Percentiles rank a stretch among this genome's conserved stretches.
phyloP scores from a whole-genome alignment of 768 basidiomycete species.

The Mycena galopus region DNA sequence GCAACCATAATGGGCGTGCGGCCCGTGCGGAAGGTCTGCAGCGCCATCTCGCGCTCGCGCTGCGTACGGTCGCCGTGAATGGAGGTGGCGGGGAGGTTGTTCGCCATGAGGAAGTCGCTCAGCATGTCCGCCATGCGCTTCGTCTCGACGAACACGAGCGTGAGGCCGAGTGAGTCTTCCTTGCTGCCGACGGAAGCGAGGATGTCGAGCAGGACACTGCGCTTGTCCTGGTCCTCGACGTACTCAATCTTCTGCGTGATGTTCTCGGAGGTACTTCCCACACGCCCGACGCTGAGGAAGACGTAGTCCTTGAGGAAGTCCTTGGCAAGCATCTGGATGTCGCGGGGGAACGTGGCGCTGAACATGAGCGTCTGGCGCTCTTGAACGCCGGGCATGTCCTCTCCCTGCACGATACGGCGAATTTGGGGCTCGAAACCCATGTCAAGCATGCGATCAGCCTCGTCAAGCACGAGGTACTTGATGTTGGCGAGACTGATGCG shows the following conservation, averaged over 20 bases:
- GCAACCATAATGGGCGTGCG: conserved; percentile 97
- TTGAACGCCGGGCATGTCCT: conserved; percentile 95
- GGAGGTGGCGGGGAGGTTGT: conserved; percentile 90
- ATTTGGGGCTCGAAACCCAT: conserved; percentile 99
- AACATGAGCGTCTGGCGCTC: conserved; percentile 99
- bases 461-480: conserved; percentile 97
- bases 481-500: conserved; percentile 96
- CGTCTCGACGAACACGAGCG: conserved; percentile 98
- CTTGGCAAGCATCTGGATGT: conserved; percentile 96
- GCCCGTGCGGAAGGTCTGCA: conserved; percentile 95
- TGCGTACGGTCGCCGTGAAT: conserved; percentile 99
- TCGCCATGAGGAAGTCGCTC: conserved; percentile 91
- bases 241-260: conserved; percentile 99
- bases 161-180: conserved; percentile 72
- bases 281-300: conserved; percentile 98
- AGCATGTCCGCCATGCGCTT: conserved; percentile 99
- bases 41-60: conserved; percentile 95
- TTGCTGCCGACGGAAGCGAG: conserved; percentile 78
- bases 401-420: conserved; percentile 95
- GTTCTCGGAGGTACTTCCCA: conserved; percentile 98
- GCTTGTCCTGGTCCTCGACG: conserved; percentile 97
- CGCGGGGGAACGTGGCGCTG: conserved; percentile 98
- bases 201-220: conserved; percentile 95
- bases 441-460: conserved; percentile 99
- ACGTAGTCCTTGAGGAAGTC: conserved; percentile 99